phyloP scores from a whole-genome alignment of 345 rosid species.

The Gossypium stocksii region DNA sequence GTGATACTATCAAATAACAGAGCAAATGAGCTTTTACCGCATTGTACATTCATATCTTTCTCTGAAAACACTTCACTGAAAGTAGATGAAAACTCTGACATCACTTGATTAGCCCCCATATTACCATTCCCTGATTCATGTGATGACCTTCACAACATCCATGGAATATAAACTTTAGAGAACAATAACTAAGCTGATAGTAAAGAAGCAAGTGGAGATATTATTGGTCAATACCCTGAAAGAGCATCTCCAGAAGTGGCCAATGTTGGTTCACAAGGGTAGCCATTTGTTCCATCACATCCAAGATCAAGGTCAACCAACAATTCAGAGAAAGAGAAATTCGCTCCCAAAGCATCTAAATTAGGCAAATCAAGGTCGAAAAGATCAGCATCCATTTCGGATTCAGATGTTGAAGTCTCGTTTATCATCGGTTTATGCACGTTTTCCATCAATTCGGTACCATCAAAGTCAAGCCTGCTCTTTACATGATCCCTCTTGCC shows the following conservation, averaged over 20 bases:
- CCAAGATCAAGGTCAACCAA: slow-evolving; percentile 67
- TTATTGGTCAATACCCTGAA: slow-evolving; percentile 31
- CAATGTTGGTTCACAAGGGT: slow-evolving; percentile 30
- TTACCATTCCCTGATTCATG: slow-evolving; percentile 29
- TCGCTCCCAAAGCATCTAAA: slow-evolving; percentile 59
- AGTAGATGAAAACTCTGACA: slow-evolving; percentile 51
- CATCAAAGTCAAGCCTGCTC: slow-evolving; percentile 85
- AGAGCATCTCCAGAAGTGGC: slow-evolving; percentile 24
- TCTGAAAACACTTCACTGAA: slow-evolving; percentile 35
- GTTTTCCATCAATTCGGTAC: slow-evolving; percentile 36
- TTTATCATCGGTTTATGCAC: slow-evolving; percentile 33
- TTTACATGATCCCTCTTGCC: slow-evolving; percentile 68
- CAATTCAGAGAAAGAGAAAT: slow-evolving; percentile 61
- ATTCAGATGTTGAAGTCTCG: slow-evolving; percentile 45
- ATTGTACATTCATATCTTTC: slow-evolving; percentile 36
- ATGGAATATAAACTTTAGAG: background rate
- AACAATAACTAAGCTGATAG: no score
- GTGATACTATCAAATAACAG: background rate
- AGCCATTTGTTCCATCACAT: slow-evolving; percentile 28
- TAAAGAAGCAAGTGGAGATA: no score
- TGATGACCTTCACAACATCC: slow-evolving; percentile 35
- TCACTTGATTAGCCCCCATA: slow-evolving; percentile 27
- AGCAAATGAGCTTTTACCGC: slow-evolving; percentile 20
- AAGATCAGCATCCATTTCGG: slow-evolving; percentile 53
- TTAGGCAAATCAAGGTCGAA: slow-evolving; percentile 61